phyloP scores from a whole-genome alignment of 768 basidiomycete species.

The Boletus huronensis region DNA sequence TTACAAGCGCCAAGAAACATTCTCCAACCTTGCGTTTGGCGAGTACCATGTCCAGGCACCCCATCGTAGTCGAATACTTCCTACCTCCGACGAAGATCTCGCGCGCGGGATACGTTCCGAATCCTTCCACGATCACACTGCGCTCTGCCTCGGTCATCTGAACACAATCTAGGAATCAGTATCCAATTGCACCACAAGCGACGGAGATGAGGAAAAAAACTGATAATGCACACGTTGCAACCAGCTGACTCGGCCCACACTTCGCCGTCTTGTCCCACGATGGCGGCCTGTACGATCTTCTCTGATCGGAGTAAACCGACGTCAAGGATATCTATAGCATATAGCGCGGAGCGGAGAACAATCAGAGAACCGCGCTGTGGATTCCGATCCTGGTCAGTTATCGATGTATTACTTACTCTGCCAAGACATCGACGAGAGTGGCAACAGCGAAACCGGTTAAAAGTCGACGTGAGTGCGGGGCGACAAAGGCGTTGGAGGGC shows the following conservation, averaged over 20 bases:
- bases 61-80: constrained; percentile 26
- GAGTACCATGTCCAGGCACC: constrained; percentile 25
- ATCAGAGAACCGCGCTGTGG: background rate
- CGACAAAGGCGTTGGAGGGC: background rate
- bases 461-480: background rate
- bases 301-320: constrained; percentile 70
- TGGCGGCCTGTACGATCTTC: constrained; percentile 71
- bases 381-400: background rate
- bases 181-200: too few species aligned
- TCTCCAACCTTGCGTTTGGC: constrained; percentile 18
- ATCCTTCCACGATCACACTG: constrained; percentile 17
- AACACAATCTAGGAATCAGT: background rate
- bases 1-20: background rate
- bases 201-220: background rate
- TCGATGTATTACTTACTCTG: constrained; percentile 20
- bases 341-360: background rate
- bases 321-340: constrained; percentile 73
- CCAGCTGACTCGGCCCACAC: constrained; percentile 31
- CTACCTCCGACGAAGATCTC: constrained; percentile 24
- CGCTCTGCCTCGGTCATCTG: constrained; percentile 26
- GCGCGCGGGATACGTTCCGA: constrained; percentile 17
- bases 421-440: constrained; percentile 23
- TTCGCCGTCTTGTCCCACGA: constrained; percentile 30
- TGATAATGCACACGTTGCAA: constrained; percentile 23
- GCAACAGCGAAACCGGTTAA: background rate